A percentile compares a stretch with the other conserved stretches of the same genome.
These are phyloP conservation scores for Globisporangium nodosum DNA, from an alignment of 352 stramenopile genomes.

Conservation along the genomic window DNA sequence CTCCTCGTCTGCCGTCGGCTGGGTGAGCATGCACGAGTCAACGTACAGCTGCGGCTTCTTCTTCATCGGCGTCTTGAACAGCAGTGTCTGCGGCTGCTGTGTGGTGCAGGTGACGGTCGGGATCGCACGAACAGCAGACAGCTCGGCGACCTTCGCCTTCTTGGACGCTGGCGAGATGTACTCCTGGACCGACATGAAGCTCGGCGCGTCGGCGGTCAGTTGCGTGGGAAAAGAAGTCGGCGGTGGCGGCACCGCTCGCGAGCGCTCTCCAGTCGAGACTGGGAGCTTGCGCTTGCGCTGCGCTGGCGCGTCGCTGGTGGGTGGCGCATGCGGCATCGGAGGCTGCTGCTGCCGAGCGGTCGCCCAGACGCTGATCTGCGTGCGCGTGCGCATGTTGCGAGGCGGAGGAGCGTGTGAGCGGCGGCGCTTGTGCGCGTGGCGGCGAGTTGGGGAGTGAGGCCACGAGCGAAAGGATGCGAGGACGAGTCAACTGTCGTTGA, in stretches of 20 bases:
- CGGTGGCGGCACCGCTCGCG: conserved; percentile 1
- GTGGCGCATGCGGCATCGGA: too few species aligned
- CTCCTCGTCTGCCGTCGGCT: too few species aligned
- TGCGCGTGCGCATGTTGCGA: conserved; percentile 11
- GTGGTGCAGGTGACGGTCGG: neutral
- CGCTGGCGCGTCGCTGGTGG: neutral
- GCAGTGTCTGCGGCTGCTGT: neutral
- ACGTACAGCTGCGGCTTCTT: conserved; percentile 9
- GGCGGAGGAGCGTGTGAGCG: neutral
- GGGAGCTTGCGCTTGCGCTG: conserved; percentile 6
- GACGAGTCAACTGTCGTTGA: neutral
- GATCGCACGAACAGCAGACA: neutral
- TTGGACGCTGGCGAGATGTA: conserved; percentile 1
- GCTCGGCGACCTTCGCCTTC: conserved; percentile 3
- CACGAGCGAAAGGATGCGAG: neutral
- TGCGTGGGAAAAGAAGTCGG: neutral
- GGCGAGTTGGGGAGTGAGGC: neutral
- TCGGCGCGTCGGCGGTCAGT: neutral
- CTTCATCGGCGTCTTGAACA: conserved; percentile 14
- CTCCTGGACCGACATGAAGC: neutral
- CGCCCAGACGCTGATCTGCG: conserved; percentile 6
- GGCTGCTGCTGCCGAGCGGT: conserved; percentile 5
- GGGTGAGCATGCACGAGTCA: neutral
- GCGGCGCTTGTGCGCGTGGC: neutral
- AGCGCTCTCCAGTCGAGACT: neutral